A percentile compares a stretch with the other conserved stretches of the same genome.
Conservation (phyloP, 169 alveolate species). For the Perkinsus marinus region DNA sequence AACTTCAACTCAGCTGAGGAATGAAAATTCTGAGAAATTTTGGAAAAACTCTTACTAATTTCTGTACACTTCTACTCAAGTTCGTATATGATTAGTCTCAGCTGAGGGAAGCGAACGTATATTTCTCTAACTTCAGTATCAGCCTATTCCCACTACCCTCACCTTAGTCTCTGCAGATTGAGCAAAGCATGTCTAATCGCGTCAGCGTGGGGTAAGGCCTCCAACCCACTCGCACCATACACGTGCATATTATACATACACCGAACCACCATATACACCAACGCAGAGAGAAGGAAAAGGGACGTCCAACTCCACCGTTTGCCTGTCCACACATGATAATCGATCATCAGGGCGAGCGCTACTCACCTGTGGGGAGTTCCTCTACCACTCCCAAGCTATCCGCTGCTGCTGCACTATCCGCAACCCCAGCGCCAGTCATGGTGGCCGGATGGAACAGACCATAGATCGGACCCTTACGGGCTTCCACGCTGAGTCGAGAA, state of each 20-base stretch:
- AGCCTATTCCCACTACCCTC: neutral
- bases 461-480: neutral
- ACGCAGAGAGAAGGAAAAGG: neutral
- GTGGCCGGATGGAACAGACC: neutral
- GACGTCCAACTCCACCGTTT: neutral
- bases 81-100: too few relatives aligned
- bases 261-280: neutral
- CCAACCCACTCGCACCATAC: neutral
- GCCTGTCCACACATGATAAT: neutral
- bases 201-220: neutral
- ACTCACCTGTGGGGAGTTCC: neutral
- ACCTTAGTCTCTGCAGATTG: neutral
- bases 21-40: too few relatives aligned
- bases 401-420: neutral
- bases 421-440: neutral
- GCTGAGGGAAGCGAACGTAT: too few relatives aligned
- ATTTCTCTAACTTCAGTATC: neutral
- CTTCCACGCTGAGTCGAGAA: neutral
- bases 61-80: too few relatives aligned
- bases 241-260: neutral
- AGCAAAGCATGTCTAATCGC: neutral
- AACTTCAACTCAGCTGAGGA: too few relatives aligned
- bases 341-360: neutral
- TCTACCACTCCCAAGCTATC: neutral
- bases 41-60: too few relatives aligned